Base-by-base conservation (phyloP, 768 basidiomycete genomes). In the Aureoboletus auriporus region DNA sequence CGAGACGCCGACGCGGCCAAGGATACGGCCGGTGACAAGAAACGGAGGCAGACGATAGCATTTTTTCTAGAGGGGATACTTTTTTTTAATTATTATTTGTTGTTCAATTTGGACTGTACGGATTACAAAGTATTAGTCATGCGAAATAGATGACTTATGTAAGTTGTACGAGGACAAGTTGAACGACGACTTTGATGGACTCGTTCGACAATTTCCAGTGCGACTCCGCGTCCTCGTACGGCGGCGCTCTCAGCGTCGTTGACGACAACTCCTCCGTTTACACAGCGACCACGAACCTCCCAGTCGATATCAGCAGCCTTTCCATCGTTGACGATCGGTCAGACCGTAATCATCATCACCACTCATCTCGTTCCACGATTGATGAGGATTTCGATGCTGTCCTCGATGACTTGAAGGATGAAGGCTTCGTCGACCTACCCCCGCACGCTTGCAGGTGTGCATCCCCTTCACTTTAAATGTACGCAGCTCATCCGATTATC, bases 361-460 rank as follows among this genome's bases (percentile, higher is more conserved):
- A 58, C 65, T 59, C 47, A 62, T 68, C 44, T 52, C 66, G 63
- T 26, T 63, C 67, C 8, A 58, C 56, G 29, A 64, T 84, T 40
- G 87, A 91, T 49, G 92, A 93, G 46, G 93, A 95, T 61, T 91
- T 93, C 55, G 90, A 94, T 65, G 86, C 81, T 7, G 88, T 92
- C 39, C 71, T 95, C 34, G 93, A 94, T 51, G 93, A 94, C 63
- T 64, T 93, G 60, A 93, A 91, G 69, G 88, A 90, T 54, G 90
- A 89, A 56, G 74, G 73, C 11, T 73, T 79, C 13, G 75, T 92
- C 30, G 87, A 93, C 71, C 66, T 94, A 43, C 92, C 92, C 2
- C 82, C 87, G 9, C 95, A 97, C 68, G 95, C 95, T 8, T 97
- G 94, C 89, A 93, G 90, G 94, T 93, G 47, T 52, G 79, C 72